Base-by-base conservation (phyloP, 83 land plant genomes). In the Diphasiastrum complanatum region DNA sequence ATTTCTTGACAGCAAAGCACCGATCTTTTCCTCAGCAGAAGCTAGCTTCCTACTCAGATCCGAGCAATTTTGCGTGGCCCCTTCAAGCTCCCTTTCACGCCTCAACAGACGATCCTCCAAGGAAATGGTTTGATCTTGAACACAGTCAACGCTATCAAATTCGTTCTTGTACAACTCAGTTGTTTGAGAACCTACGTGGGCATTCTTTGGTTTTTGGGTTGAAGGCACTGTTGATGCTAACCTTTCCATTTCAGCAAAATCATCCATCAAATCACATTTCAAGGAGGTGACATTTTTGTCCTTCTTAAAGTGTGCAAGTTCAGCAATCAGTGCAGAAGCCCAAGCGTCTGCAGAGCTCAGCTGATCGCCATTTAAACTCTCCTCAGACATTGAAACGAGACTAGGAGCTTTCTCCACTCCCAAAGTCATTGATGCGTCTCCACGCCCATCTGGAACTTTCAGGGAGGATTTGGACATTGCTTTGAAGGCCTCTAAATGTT, bases 281-380 rank as follows among this genome's bases (percentile, higher is more conserved):
- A 71, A 68, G 26, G 76, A 45, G 45, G 84, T 70, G 36, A 14
- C 30, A n/a, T 47, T 58, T 61, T 81, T 81, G n/a, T 69, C 81
- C 47, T 72, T 75, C 70, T 66, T 73, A 58, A 71, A 79, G 41
- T 79, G 73, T 30, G 71, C 76, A 43, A 75, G 58, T 58, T 85
- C 90, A 11, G 81, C 70, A 34, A 79, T 68, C 38, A 77, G 60
- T 47, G 90, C 72, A 69, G 82, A 74, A 25, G 81, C 83, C 83
- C 81, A 82, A 18, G 83, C 70, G n/a, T 82, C 83, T 8, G 81
- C 75, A 72, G 75, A 77, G 35, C 83, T 79, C 34, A 1, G 50
- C 4, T 19, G 57, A 51, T 79, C 88, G 34, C 68, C 77, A 19
- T 64, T 65, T 22, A n/a, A n/a, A n/a, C 77, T 65, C 53, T 73